Conservation (phyloP, 805 yeast species). For the Nakazawaea ambrosiae region DNA sequence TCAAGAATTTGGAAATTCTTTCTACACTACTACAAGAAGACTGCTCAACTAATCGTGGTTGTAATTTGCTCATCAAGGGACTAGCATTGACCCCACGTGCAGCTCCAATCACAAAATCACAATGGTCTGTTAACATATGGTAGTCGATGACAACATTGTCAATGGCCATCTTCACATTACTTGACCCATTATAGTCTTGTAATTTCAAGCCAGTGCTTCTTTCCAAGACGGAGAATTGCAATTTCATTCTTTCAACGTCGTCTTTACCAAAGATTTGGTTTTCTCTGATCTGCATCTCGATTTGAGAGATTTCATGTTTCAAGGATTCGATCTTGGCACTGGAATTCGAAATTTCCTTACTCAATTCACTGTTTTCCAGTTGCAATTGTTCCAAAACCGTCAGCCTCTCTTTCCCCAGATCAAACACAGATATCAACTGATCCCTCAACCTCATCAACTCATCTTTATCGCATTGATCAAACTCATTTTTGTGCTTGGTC, state of each 20-base stretch:
- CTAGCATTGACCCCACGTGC: no score
- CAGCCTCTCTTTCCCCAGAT: constrained; percentile 1
- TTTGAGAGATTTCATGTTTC: background rate
- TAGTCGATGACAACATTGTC: background rate
- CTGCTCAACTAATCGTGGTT: no score
- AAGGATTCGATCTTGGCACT: background rate
- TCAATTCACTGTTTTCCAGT: constrained; percentile 6
- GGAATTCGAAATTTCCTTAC: constrained; percentile 1
- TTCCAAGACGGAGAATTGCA: constrained; percentile 11
- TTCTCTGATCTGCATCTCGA: constrained; percentile 9
- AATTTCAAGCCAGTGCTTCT: constrained; percentile 5
- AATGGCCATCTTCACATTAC: no score
- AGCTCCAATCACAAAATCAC: no score
- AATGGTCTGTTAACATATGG: no score
- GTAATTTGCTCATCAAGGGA: no score
- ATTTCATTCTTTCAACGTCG: constrained; percentile 11
- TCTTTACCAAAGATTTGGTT: constrained; percentile 6
- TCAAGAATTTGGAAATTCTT: constrained; percentile 1
- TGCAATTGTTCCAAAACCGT: constrained; percentile 9
- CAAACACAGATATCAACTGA: constrained; percentile 8
- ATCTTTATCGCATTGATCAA: constrained; percentile 14
- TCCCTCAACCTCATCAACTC: constrained; percentile 12
- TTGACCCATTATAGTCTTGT: background rate
- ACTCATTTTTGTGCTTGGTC: constrained; percentile 13
- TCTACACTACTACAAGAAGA: no score